These are phyloP conservation scores for Borovskyia barvae DNA, from an alignment of 208 protist species.

Conservation along the genomic window DNA sequence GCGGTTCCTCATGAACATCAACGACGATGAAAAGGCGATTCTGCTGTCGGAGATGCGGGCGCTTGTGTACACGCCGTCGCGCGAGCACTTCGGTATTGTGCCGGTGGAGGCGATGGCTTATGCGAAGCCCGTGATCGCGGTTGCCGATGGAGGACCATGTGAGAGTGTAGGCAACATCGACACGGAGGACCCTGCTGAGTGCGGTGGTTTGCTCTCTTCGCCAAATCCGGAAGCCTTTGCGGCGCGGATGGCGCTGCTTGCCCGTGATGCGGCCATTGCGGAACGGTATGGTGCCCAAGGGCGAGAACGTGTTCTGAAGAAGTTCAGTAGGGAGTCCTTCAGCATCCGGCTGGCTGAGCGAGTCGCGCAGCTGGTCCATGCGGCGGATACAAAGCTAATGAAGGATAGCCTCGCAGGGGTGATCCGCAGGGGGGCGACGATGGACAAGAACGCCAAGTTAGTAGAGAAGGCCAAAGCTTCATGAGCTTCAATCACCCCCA, in stretches of 20 bases:
- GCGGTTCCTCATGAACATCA: constrained; percentile 84
- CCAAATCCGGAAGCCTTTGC: constrained; percentile 63
- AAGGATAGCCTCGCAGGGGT: constrained; percentile 1
- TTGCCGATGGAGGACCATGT: constrained; percentile 90
- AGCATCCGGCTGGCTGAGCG: constrained; percentile 47
- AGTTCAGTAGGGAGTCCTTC: constrained; percentile 60
- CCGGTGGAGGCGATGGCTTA: constrained; percentile 85
- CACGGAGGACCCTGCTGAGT: constrained; percentile 23
- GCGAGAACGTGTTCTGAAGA: constrained; percentile 25
- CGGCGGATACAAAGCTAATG: constrained; percentile 11
- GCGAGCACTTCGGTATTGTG: constrained; percentile 96
- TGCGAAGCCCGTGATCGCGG: constrained; percentile 87
- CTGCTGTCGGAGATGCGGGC: constrained; percentile 74
- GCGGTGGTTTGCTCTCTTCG: constrained; percentile 54
- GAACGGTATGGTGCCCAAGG: constrained; percentile 44
- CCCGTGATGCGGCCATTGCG: constrained; percentile 24
- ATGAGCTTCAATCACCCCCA: no score
- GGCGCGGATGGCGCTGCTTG: constrained; percentile 44
- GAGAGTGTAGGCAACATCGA: constrained; percentile 68
- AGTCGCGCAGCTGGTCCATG: constrained; percentile 1
- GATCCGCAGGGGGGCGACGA: neutral
- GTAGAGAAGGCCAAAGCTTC: no score
- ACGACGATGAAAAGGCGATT: constrained; percentile 50
- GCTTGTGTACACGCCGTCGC: constrained; percentile 93
- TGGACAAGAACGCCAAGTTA: no score